These are phyloP conservation scores for Solanum chiquidenum DNA, from an alignment of 257 asterid genomes.

Conservation along the genomic window DNA sequence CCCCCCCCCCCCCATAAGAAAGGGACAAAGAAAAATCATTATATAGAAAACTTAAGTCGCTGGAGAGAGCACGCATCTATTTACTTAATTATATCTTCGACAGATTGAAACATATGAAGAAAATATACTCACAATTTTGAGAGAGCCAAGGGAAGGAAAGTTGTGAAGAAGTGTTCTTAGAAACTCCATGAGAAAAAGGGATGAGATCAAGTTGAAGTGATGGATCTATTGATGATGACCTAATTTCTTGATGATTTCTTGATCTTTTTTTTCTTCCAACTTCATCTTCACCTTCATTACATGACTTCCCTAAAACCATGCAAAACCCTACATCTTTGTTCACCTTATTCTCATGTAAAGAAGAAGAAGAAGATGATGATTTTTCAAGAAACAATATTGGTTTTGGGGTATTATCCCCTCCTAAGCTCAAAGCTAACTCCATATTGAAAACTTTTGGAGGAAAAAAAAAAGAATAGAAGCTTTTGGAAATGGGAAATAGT, in stretches of 20 bases:
- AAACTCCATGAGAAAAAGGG: slow-evolving; percentile 50
- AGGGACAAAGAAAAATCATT: not conserved
- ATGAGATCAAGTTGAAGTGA: slow-evolving; percentile 79
- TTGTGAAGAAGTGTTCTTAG: slow-evolving; percentile 11
- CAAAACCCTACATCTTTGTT: slow-evolving; percentile 62
- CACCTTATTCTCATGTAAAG: slow-evolving; percentile 6
- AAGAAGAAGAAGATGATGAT: not conserved
- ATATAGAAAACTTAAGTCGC: not conserved
- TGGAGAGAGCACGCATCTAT: not conserved
- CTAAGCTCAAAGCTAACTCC: slow-evolving; percentile 85
- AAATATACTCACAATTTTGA: slow-evolving; percentile 29
- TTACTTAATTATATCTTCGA: not conserved
- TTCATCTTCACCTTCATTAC: not conserved
- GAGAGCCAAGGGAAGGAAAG: slow-evolving; percentile 61
- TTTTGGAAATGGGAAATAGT: not conserved
- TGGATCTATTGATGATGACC: slow-evolving; percentile 38
- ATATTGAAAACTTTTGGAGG: slow-evolving; percentile 7
- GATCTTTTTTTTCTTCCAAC: not conserved
- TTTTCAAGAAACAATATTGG: slow-evolving; percentile 38
- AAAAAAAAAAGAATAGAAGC: not conserved
- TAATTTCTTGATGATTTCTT: not conserved
- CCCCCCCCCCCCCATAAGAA: not conserved
- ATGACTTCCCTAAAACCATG: slow-evolving; percentile 36
- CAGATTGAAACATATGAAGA: not conserved
- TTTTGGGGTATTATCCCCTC: slow-evolving; percentile 49